phyloP scores from a whole-genome alignment of 2,329 filamentous ascomycete genomes.

The Pseudogymnoascus verrucosus region DNA sequence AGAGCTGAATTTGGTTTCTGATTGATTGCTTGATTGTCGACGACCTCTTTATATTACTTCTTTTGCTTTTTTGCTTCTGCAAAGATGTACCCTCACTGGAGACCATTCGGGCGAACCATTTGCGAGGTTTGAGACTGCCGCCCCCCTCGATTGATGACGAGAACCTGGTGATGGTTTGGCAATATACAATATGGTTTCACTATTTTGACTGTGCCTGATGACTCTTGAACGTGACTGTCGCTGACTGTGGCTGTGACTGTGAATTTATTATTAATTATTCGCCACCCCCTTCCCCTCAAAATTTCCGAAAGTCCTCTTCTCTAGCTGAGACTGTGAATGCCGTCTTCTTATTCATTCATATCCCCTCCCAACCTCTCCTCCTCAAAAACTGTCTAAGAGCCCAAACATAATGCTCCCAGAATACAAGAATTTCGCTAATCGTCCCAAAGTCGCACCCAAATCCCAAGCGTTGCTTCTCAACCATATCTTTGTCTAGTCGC shows the following conservation, averaged over 20 bases:
- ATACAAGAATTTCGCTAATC: background rate
- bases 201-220: background rate
- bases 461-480: background rate
- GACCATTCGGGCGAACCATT: background rate
- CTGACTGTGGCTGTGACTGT: background rate
- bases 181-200: conserved; percentile 9
- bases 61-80: background rate
- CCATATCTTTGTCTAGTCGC: background rate
- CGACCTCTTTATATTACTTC: background rate
- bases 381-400: background rate
- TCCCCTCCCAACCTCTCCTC: no score
- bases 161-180: background rate
- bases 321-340: no score
- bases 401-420: background rate
- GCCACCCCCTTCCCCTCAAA: no score
- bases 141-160: background rate
- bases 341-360: background rate
- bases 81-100: background rate
- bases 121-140: background rate
- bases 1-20: background rate
- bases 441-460: background rate
- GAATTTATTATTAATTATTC: background rate
- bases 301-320: no score
- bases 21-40: background rate
- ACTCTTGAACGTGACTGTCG: background rate